These are phyloP conservation scores for Septoria linicola DNA, from an alignment of 2,329 filamentous ascomycete genomes.

Conservation along the genomic window DNA sequence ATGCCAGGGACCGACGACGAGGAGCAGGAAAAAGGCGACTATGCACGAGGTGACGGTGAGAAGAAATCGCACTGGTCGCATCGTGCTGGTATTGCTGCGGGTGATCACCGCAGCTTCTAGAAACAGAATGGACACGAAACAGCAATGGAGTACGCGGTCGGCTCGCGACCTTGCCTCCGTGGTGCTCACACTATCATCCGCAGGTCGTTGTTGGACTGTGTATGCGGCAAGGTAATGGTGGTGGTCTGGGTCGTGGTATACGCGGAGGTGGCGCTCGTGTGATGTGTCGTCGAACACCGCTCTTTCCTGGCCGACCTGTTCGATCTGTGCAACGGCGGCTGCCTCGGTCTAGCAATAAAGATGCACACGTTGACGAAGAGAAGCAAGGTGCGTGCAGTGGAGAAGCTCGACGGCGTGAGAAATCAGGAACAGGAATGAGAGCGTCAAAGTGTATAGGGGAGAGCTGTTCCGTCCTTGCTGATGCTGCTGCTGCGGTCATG, in stretches of 20 bases:
- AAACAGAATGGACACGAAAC: too few species aligned
- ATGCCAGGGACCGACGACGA: conserved; percentile 40
- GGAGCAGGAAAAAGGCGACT: conserved; percentile 45
- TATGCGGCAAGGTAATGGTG: conserved; percentile 2
- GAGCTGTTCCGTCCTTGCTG: conserved; percentile 5
- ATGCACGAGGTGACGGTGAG: conserved; percentile 47
- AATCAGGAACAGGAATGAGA: conserved; percentile 1
- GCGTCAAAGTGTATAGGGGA: conserved; percentile 1
- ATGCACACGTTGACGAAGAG: background rate
- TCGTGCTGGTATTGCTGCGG: conserved; percentile 26
- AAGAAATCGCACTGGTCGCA: conserved; percentile 44
- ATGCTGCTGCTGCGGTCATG: conserved; percentile 4
- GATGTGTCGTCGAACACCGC: conserved; percentile 12
- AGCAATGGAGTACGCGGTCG: conserved; percentile 3
- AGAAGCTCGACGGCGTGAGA: too few species aligned
- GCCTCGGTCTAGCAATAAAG: background rate
- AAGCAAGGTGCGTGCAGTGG: background rate
- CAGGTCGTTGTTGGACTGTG: background rate
- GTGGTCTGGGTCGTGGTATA: conserved; percentile 3
- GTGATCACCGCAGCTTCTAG: too few species aligned
- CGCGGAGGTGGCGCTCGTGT: conserved; percentile 1
- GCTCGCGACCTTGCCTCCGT: conserved; percentile 16
- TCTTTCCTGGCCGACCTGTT: conserved; percentile 1
- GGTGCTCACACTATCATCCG: conserved; percentile 16
- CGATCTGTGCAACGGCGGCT: background rate